Percentiles rank a stretch among this genome's conserved stretches.
Evolutionary conservation across 2,329 filamentous ascomycete genomes (phyloP).

Genomic region (Huntiella abstrusa): DNA sequence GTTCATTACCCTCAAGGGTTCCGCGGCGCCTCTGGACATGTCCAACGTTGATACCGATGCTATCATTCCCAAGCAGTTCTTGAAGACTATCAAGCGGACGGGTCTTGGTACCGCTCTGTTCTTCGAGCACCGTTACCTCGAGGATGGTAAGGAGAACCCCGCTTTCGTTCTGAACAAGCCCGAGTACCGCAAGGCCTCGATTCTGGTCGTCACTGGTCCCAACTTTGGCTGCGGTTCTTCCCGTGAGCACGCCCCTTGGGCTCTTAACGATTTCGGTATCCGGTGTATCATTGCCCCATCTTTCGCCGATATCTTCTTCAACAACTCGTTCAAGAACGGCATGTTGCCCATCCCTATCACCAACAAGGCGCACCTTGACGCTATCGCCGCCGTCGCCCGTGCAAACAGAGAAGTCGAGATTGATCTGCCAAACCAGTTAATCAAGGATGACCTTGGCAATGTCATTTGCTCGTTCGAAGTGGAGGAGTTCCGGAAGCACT

Average conservation of each 20-base stretch:
- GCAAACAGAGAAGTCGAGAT: constrained; percentile 74
- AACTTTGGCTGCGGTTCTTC: constrained; percentile 94
- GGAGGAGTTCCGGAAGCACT: constrained; percentile 88
- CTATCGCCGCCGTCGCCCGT: constrained; percentile 56
- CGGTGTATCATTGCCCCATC: constrained; percentile 81
- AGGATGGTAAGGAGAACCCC: constrained; percentile 54
- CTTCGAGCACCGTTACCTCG: constrained; percentile 60
- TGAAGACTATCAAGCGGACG: constrained; percentile 97
- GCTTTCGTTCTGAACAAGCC: constrained; percentile 82
- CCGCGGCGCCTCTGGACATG: constrained; percentile 71
- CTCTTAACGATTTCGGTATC: constrained; percentile 89
- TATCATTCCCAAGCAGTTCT: constrained; percentile 97
- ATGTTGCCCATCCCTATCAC: constrained; percentile 76
- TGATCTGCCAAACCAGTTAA: constrained; percentile 66
- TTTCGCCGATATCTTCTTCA: constrained; percentile 70
- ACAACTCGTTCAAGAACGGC: constrained; percentile 99
- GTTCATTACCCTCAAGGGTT: constrained; percentile 68
- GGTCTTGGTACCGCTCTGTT: constrained; percentile 81
- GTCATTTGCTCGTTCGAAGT: constrained; percentile 67
- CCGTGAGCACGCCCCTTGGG: constrained; percentile 93
- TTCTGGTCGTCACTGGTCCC: constrained; percentile 73
- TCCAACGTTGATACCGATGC: constrained; percentile 96
- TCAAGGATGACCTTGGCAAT: constrained; percentile 58
- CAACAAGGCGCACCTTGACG: constrained; percentile 45
- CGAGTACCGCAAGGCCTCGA: constrained; percentile 68